phyloP scores from a whole-genome alignment of 441 rosid species.

The Eruca vesicaria region DNA sequence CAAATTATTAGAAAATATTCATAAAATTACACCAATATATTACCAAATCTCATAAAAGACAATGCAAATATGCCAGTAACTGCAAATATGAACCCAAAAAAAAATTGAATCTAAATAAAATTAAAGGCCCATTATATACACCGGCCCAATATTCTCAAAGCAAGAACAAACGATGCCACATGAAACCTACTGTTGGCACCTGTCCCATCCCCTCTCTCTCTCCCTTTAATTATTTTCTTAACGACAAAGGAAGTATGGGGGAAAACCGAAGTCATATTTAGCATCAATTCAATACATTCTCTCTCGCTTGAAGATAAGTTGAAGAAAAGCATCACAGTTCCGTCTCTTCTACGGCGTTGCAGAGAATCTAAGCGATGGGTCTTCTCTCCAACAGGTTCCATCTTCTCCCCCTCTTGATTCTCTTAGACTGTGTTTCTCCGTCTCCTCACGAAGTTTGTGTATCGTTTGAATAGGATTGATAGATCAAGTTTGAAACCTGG shows the following conservation, averaged over 20 bases:
- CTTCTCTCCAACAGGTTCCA: conserved; percentile 80
- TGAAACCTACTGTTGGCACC: neutral
- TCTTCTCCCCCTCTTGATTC: neutral
- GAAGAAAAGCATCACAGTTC: neutral
- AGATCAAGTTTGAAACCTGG: conserved; percentile 31
- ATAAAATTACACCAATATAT: neutral
- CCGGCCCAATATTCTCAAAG: neutral
- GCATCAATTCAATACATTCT: neutral
- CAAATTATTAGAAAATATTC: too few species aligned
- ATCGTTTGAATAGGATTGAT: conserved; percentile 15
- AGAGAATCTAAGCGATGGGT: conserved; percentile 50
- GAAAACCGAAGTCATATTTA: neutral
- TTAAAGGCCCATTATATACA: neutral
- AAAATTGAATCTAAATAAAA: neutral
- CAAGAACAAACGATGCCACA: conserved; percentile 20
- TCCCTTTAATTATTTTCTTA: neutral
- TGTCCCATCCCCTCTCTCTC: conserved; percentile 18
- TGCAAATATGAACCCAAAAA: neutral
- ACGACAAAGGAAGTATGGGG: conserved; percentile 16
- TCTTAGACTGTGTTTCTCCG: neutral
- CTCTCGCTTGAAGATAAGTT: conserved; percentile 8
- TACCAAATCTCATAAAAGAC: neutral
- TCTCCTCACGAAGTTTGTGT: neutral
- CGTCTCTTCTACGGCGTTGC: neutral
- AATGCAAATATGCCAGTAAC: neutral